Evolutionary conservation across 495 filamentous ascomycete genomes (phyloP).

Genomic region (Friedmanniomyces endolithicus): DNA sequence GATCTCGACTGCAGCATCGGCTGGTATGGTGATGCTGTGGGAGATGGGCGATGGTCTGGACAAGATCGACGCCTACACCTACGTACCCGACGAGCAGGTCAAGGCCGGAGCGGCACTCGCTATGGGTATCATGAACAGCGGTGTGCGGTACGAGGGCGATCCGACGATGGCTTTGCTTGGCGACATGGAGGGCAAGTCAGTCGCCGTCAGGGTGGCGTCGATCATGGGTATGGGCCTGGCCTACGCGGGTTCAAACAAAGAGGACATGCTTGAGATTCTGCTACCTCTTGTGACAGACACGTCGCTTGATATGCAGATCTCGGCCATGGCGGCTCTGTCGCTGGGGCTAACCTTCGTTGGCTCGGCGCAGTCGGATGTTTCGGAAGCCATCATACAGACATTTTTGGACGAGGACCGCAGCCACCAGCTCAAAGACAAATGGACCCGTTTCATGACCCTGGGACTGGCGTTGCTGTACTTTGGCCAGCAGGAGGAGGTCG

Average conservation of each 20-base stretch:
- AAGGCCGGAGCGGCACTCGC: conserved; percentile 81
- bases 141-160: conserved; percentile 74
- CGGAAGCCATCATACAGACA: conserved; percentile 76
- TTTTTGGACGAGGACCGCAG: conserved; percentile 82
- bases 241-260: conserved; percentile 84
- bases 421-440: conserved; percentile 86
- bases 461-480: conserved; percentile 91
- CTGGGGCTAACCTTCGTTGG: conserved; percentile 88
- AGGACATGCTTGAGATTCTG: conserved; percentile 65
- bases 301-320: conserved; percentile 79
- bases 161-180: conserved; percentile 75
- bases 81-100: conserved; percentile 68
- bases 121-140: conserved; percentile 86
- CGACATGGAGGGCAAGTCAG: conserved; percentile 57
- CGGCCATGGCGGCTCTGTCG: conserved; percentile 88
- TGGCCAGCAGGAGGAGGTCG: conserved; percentile 91
- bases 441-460: conserved; percentile 91
- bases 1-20: conserved; percentile 87
- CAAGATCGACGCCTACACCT: conserved; percentile 86
- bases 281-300: conserved; percentile 77
- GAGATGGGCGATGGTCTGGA: conserved; percentile 81
- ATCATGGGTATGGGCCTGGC: conserved; percentile 95
- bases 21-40: conserved; percentile 81
- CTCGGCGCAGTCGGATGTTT: conserved; percentile 76
- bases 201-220: conserved; percentile 60